Evolutionary conservation across 495 filamentous ascomycete genomes (phyloP).

Genomic region (Tuber brumale): DNA sequence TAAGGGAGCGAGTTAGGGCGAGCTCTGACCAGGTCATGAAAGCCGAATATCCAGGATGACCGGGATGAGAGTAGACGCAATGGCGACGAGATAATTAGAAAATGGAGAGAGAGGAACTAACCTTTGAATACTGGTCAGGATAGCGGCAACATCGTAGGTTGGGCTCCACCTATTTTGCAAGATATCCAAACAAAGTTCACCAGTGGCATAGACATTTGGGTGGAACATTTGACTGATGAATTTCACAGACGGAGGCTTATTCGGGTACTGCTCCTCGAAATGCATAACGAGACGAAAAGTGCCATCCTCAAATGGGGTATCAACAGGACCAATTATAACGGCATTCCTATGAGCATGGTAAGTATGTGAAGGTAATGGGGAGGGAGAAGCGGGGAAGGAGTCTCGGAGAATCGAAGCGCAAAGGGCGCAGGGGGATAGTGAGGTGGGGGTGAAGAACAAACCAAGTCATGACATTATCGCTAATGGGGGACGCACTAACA

Average conservation of each 20-base stretch:
- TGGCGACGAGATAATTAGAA: neutral
- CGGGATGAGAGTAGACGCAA: neutral
- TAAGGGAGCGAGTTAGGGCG: conserved; percentile 15
- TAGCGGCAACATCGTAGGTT: conserved; percentile 95
- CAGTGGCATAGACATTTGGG: conserved; percentile 94
- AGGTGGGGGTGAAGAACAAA: conserved; percentile 45
- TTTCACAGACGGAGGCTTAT: conserved; percentile 94
- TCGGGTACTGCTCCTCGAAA: conserved; percentile 97
- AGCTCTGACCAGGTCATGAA: neutral
- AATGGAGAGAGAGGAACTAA: conserved; percentile 43
- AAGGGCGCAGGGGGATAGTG: neutral
- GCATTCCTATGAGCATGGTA: conserved; percentile 66
- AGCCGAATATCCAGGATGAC: neutral
- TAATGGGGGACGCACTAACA: conserved; percentile 91
- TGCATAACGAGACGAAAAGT: conserved; percentile 98
- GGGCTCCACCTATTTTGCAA: conserved; percentile 98
- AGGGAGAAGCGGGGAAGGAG: neutral
- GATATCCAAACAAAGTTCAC: conserved; percentile 94
- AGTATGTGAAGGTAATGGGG: conserved; percentile 7
- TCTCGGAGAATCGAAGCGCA: neutral
- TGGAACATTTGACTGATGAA: conserved; percentile 99
- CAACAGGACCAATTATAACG: conserved; percentile 94
- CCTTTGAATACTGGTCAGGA: conserved; percentile 97
- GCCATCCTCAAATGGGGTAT: conserved; percentile 97
- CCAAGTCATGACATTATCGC: conserved; percentile 99